A percentile compares a stretch with the other conserved stretches of the same genome.
Evolutionary conservation across 495 filamentous ascomycete genomes (phyloP).

Genomic region (Lindgomyces ingoldianus): DNA sequence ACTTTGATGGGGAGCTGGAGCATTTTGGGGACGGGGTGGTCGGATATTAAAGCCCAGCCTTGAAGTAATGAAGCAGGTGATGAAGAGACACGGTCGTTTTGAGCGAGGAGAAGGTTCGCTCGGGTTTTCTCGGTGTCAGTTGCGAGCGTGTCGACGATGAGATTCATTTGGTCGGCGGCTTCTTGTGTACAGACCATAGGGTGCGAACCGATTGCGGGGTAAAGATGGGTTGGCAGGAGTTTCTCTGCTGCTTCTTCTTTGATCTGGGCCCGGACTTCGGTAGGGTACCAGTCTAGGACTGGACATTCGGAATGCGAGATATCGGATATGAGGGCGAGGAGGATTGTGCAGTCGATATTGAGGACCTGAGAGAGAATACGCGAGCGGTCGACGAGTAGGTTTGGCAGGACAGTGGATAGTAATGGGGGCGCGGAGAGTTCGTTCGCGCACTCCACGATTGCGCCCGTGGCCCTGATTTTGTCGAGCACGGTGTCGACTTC

Average conservation of each 20-base stretch:
- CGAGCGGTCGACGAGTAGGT: constrained; percentile 58
- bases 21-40: constrained; percentile 52
- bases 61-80: constrained; percentile 41
- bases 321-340: constrained; percentile 72
- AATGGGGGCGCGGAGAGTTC: constrained; percentile 31
- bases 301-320: constrained; percentile 60
- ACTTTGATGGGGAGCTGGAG: constrained; percentile 57
- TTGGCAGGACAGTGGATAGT: constrained; percentile 43
- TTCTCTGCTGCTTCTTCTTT: constrained; percentile 62
- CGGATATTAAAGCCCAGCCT: constrained; percentile 53
- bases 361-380: constrained; percentile 58
- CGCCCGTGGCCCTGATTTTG: constrained; percentile 58
- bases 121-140: constrained; percentile 62
- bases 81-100: constrained; percentile 28
- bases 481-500: constrained; percentile 62
- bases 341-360: constrained; percentile 74
- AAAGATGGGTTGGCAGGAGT: constrained; percentile 61
- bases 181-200: constrained; percentile 63
- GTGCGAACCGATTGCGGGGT: constrained; percentile 58
- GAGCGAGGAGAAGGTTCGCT: constrained; percentile 56
- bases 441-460: constrained; percentile 49
- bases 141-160: constrained; percentile 67
- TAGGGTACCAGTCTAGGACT: constrained; percentile 53
- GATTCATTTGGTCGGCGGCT: constrained; percentile 63
- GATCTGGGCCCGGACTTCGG: constrained; percentile 64